A percentile compares a stretch with the other conserved stretches of the same genome.
These are phyloP conservation scores for Olyra latifolia DNA, from an alignment of 176 grass and related monocot genomes.

Conservation along the genomic window DNA sequence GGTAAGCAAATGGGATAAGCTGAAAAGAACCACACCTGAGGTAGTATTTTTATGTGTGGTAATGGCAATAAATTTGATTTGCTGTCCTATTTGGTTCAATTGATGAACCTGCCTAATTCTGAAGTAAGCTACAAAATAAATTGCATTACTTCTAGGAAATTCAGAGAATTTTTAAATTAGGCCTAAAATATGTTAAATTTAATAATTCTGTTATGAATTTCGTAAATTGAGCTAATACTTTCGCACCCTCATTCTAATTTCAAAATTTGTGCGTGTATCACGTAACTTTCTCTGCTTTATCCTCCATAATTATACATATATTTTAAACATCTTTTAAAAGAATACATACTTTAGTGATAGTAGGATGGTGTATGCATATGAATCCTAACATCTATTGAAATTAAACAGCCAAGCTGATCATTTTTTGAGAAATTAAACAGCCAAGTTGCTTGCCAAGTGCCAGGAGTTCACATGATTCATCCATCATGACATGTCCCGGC, in stretches of 20 bases:
- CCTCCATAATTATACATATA: background rate
- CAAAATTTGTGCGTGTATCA: background rate
- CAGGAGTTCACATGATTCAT: constrained; percentile 39
- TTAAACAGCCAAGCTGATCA: background rate
- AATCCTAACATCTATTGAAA: background rate
- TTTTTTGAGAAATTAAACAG: background rate
- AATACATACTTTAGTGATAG: background rate
- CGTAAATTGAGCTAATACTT: background rate
- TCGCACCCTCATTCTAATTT: background rate
- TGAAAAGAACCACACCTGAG: too few relatives aligned
- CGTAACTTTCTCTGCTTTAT: background rate
- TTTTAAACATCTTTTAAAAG: background rate
- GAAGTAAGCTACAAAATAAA: background rate
- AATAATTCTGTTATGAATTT: background rate
- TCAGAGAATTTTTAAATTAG: background rate
- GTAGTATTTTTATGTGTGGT: background rate
- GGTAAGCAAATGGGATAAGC: too few relatives aligned
- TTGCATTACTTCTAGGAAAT: background rate
- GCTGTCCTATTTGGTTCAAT: background rate
- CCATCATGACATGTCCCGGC: constrained; percentile 7
- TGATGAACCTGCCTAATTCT: background rate
- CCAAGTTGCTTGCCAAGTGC: constrained; percentile 41
- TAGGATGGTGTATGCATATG: background rate
- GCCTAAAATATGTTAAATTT: background rate
- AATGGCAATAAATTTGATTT: background rate